These are phyloP conservation scores for Vanrija sp. DNA, from an alignment of 1,284 basidiomycete genomes.

Conservation along the genomic window DNA sequence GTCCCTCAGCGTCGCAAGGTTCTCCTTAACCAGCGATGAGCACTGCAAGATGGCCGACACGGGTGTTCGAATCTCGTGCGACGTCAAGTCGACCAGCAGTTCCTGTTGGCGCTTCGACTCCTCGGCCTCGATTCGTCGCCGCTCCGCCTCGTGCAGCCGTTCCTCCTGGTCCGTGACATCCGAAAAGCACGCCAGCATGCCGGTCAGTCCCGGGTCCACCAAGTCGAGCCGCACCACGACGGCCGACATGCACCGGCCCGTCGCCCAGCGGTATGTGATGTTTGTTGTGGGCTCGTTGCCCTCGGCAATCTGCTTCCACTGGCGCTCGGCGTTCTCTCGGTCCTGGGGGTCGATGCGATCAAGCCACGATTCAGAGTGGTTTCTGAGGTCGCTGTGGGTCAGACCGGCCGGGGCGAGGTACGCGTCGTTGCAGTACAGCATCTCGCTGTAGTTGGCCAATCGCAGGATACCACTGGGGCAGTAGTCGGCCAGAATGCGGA, in stretches of 20 bases:
- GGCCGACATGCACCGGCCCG: slow-evolving; percentile 27
- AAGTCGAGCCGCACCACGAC: slow-evolving; percentile 38
- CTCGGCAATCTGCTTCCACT: slow-evolving; percentile 11
- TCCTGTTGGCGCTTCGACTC: slow-evolving; percentile 30
- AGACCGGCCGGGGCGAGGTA: slow-evolving; percentile 15
- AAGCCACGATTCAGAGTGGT: neutral
- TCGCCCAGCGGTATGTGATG: slow-evolving; percentile 36
- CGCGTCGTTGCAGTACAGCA: slow-evolving; percentile 33
- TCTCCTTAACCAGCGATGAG: slow-evolving; percentile 30
- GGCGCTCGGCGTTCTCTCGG: slow-evolving; percentile 2
- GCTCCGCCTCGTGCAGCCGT: slow-evolving; percentile 22
- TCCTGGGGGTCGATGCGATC: neutral
- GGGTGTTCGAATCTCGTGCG: slow-evolving; percentile 33
- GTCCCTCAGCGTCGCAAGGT: slow-evolving; percentile 22
- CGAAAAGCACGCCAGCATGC: slow-evolving; percentile 40
- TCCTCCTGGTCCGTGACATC: slow-evolving; percentile 42
- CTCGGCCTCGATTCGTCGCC: slow-evolving; percentile 23
- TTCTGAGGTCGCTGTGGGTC: too few species aligned
- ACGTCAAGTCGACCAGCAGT: slow-evolving; percentile 32
- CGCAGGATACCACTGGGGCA: slow-evolving; percentile 40
- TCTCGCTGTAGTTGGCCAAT: slow-evolving; percentile 17
- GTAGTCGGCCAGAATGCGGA: slow-evolving; percentile 37
- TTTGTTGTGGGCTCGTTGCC: slow-evolving; percentile 8
- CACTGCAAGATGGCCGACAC: slow-evolving; percentile 35
- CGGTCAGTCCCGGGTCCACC: slow-evolving; percentile 25